Base-by-base conservation (phyloP, 495 filamentous ascomycete species). In the Xylaria intraflava region DNA sequence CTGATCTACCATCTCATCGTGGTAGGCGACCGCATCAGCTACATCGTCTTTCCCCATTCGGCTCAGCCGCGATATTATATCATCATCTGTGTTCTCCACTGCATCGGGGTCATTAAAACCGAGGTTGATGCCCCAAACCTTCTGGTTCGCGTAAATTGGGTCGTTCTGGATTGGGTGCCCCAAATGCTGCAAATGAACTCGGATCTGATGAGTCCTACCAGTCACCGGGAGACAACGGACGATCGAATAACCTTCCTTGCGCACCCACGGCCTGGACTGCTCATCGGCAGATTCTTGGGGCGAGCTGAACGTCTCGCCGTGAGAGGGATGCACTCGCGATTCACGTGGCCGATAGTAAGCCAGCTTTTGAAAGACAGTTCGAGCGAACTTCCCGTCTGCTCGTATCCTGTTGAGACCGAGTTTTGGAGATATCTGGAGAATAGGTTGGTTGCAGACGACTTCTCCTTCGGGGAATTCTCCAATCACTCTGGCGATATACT, bases 101-200 rank as follows among this genome's bases (percentile, higher is more conserved):
- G 75, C 78, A 29, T 83, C 78, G 27, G 78, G 71, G 54, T 91
- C 87, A 46, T 85, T 80, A 45, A 78, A 78, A 6, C 86, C 93
- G 0, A 98, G 79, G 1, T 81, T 77, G 0, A 83, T 74, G 2
- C 94, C 94, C 76, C 94, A 98, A 17, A 97, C 93, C 43, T 81
- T 81, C 52, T 88, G 85, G 62, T 97, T 97, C 60, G 87, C 89
- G 67, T 98, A 98, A 55, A 98, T 98, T 3, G 93, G 93, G 65
- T 98, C 93, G 65, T 97, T 97, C 45, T 86, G 81, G 61, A 98
- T 96, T 2, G 93, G 94, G 61, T 98, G 87, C 8, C 93, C 93
- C 10, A 98, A 72, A 64, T 87, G 95, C 62, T 98, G 93, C 1
- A 98, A 79, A 62, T 98, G 93, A 10, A 98, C 94, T 22, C 93